Evolutionary conservation across 768 basidiomycete genomes (phyloP).

Genomic region (Rhodotorula toruloides): DNA sequence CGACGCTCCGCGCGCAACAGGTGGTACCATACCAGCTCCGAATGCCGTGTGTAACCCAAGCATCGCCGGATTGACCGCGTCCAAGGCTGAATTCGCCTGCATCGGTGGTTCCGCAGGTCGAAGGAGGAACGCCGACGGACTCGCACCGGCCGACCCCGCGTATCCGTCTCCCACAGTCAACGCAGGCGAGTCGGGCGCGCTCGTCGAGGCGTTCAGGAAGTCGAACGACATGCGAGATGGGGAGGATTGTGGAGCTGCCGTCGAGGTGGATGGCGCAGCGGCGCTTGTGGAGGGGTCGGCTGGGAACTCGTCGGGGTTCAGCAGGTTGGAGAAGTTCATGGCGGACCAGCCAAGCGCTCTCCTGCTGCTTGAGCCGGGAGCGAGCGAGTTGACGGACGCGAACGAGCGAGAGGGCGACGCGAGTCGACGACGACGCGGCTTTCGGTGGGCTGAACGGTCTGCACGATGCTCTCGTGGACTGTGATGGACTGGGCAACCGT

Average conservation of each 20-base stretch:
- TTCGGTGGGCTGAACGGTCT: neutral
- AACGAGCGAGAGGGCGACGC: neutral
- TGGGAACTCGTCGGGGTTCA: conserved; percentile 3
- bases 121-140: neutral
- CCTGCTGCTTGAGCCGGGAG: neutral
- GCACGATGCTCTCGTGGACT: too few relatives aligned
- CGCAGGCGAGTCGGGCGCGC: neutral
- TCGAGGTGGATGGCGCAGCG: neutral
- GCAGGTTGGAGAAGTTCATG: conserved; percentile 17
- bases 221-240: conserved; percentile 13
- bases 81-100: neutral
- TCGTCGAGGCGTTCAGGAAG: too few relatives aligned
- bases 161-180: neutral
- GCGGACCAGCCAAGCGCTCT: too few relatives aligned
- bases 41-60: neutral
- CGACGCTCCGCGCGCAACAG: neutral
- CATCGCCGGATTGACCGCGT: neutral
- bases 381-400: neutral
- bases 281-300: neutral
- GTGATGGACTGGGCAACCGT: too few relatives aligned
- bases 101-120: neutral
- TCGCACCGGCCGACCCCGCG: neutral
- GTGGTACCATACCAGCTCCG: neutral
- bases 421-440: neutral
- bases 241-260: neutral